These are phyloP conservation scores for Solanum paucissectum DNA, from an alignment of 257 asterid species.

Conservation along the genomic window DNA sequence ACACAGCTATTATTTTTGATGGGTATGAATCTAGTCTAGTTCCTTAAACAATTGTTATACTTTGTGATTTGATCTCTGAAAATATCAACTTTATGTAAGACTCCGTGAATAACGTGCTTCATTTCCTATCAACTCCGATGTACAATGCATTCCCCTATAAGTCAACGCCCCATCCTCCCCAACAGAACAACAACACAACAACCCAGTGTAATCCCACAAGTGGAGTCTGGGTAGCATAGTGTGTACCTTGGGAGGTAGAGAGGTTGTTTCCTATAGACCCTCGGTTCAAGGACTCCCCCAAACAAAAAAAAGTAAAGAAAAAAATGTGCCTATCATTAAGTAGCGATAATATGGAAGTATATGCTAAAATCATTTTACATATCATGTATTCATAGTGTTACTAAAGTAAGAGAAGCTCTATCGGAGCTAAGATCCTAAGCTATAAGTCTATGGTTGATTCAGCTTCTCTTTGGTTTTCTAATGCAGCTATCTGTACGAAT, in stretches of 20 bases:
- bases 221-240: not conserved
- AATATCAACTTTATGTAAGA: not conserved
- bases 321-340: not conserved
- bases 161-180: not conserved
- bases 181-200: not conserved
- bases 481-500: conserved; percentile 54
- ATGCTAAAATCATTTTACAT: not conserved
- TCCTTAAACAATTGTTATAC: not conserved
- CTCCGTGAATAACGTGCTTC: not conserved
- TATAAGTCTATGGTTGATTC: not conserved
- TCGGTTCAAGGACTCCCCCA: not conserved
- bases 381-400: not conserved
- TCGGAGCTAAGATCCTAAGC: not conserved
- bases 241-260: not conserved
- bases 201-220: not conserved
- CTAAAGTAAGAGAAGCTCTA: not conserved
- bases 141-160: not conserved
- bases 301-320: not conserved
- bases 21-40: conserved; percentile 34
- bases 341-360: not conserved
- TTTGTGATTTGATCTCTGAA: not conserved
- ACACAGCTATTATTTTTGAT: conserved; percentile 55
- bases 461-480: not conserved
- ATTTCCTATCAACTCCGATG: not conserved
- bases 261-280: not conserved